Evolutionary conservation across 129 eudicot species (phyloP), one percentile per base, ranked within the genome.

Genomic region (Mikania micrantha): DNA sequence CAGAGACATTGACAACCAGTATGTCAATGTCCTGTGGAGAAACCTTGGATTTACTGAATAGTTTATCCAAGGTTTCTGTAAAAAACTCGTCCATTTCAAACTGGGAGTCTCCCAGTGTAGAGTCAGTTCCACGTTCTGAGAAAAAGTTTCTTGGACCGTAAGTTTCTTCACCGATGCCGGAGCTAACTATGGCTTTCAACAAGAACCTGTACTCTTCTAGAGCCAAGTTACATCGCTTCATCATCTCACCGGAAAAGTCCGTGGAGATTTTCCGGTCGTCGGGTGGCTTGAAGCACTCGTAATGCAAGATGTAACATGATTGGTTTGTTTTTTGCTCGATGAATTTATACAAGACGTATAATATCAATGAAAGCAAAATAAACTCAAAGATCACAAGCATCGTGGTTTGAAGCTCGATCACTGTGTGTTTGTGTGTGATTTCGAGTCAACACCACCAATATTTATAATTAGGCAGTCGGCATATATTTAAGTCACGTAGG

Each of bases 1-100:
- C 74, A 0, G 87, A 83, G 35, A 83, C 87, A 64, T 83, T 83
- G 64, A 83, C 87, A 16, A 83, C 87, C 4, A 83, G 65, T 64
- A 79, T 76, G 65, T 83, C 87, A 50, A 83, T 79, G 61, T 83
- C 87, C 3, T 38, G 74, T 2, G 87, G 84, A n/a, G 77, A 71
- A 57, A 76, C 48, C 17, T 68, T 20, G n/a, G 84, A 17, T 64
- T 74, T 71, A 2, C 60, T 60, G 21, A 83, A 83, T 3, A 83
- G 34, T 13, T 21, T 45, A 48, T 83, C 79, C 7, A 83, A 74
- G 27, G 87, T 83, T 64, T 67, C 20, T 13, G 70, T 42, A 35
- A 42, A 75, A 32, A 79, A 61, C 74, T 75, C 87, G 13, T 83
- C 87, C 84, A 83, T 79, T 65, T 83, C 87, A 5, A 56, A 38